phyloP scores from a whole-genome alignment of 208 protist genomes.

The Ichthyophonus hoferi region DNA sequence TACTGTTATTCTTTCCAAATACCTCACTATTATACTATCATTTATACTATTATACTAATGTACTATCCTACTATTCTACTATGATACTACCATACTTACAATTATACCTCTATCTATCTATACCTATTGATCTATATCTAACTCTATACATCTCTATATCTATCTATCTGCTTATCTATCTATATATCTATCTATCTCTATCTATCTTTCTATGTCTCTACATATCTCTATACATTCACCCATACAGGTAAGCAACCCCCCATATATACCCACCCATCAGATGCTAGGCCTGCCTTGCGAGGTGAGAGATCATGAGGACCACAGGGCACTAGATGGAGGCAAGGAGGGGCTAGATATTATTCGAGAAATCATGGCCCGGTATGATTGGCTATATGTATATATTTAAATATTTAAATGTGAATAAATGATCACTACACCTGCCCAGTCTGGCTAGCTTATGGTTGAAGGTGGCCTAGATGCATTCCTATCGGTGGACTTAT shows the following conservation, averaged over 20 bases:
- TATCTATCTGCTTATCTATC: neutral
- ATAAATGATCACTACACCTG: no score
- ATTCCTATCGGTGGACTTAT: no score
- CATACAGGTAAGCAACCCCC: slow-evolving; percentile 12
- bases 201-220: neutral
- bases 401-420: no score
- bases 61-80: neutral
- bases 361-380: neutral
- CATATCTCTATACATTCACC: neutral
- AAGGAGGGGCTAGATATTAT: neutral
- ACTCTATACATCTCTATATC: neutral
- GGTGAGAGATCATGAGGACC: slow-evolving; percentile 2
- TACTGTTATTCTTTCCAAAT: neutral
- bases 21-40: neutral
- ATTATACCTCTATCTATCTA: neutral
- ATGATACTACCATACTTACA: neutral
- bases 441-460: no score
- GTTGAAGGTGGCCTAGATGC: no score
- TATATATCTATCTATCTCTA: neutral
- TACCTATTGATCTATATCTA: neutral
- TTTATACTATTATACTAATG: neutral
- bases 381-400: no score
- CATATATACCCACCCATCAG: neutral
- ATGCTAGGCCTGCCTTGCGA: neutral
- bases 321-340: neutral